Evolutionary conservation across 129 eudicot species (phyloP).

Genomic region (Daucus carota): DNA sequence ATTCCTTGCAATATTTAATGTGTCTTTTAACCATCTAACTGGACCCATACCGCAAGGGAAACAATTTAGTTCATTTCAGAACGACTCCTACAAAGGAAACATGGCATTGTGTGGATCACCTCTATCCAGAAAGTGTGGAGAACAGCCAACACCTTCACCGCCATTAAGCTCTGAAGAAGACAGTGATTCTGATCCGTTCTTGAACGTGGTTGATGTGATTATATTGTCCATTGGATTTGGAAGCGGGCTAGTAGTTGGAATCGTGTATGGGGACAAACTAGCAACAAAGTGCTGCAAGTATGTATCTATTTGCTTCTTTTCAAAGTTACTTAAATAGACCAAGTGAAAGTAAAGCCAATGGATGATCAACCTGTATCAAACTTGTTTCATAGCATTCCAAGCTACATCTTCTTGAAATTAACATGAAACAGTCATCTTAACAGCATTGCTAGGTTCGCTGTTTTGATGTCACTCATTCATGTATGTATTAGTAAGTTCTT

Average conservation of each 20-base stretch:
- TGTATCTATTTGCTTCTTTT: not conserved
- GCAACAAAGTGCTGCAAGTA: not conserved
- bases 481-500: too few relatives aligned
- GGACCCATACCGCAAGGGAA: slow-evolving; percentile 27
- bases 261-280: not conserved
- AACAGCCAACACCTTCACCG: not conserved
- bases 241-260: not conserved
- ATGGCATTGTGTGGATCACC: slow-evolving; percentile 20
- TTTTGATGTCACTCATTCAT: too few relatives aligned
- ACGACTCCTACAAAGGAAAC: slow-evolving; percentile 20
- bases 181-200: not conserved
- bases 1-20: slow-evolving; percentile 15
- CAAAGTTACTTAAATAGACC: not conserved
- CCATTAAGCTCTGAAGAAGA: not conserved
- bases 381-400: too few relatives aligned
- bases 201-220: not conserved
- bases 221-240: not conserved
- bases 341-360: not conserved
- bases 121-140: slow-evolving; percentile 5
- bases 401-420: not conserved
- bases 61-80: slow-evolving; percentile 16
- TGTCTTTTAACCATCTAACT: slow-evolving; percentile 15
- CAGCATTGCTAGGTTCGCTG: not conserved
- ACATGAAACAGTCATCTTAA: not conserved
- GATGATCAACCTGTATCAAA: not conserved